These are phyloP conservation scores for Daldinia eschscholtzii DNA, from an alignment of 2,329 filamentous ascomycete species.

Conservation along the genomic window DNA sequence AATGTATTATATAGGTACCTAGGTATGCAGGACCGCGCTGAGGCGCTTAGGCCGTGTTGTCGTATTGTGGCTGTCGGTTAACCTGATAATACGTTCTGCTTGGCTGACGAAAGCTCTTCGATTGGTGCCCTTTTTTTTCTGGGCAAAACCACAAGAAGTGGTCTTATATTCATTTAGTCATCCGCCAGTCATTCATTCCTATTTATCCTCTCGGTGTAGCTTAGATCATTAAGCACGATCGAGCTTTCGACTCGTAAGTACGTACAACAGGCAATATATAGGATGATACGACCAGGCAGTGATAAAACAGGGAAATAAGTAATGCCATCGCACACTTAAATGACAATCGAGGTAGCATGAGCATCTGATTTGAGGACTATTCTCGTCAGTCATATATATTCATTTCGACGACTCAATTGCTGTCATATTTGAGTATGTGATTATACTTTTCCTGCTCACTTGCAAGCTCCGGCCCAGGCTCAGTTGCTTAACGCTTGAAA, in stretches of 20 bases:
- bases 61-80: constrained; percentile 9
- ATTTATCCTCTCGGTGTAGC: neutral
- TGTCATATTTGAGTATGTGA: too few species aligned
- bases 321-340: neutral
- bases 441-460: too few species aligned
- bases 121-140: constrained; percentile 2
- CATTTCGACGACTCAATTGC: too few species aligned
- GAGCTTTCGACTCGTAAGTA: neutral
- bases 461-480: too few species aligned
- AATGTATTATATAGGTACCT: too few species aligned
- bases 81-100: neutral
- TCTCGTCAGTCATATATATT: too few species aligned
- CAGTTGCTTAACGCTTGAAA: too few species aligned
- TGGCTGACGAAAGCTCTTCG: neutral
- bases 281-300: neutral
- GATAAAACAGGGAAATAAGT: neutral
- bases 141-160: neutral
- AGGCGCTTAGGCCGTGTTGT: constrained; percentile 19
- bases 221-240: neutral
- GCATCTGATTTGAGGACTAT: neutral
- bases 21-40: neutral
- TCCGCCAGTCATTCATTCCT: neutral
- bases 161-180: neutral
- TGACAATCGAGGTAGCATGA: neutral
- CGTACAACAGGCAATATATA: too few species aligned